phyloP scores from a whole-genome alignment of 2,329 filamentous ascomycete species.

The Xylariaceae sp. region DNA sequence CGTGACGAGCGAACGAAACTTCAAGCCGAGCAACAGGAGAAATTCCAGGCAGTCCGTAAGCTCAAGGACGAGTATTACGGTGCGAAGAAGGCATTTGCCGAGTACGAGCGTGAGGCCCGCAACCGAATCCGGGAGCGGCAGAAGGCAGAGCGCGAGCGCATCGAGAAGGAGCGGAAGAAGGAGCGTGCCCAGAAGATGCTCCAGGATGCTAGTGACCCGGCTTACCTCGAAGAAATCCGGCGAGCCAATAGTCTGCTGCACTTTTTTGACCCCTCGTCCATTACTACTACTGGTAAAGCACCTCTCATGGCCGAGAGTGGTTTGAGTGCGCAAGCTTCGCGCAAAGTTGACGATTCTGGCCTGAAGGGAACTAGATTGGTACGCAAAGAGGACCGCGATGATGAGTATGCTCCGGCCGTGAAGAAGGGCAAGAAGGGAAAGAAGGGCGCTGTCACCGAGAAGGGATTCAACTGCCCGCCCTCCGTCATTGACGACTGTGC shows the following conservation, averaged over 20 bases:
- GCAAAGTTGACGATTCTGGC: constrained; percentile 81
- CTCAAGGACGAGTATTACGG: constrained; percentile 88
- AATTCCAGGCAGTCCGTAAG: constrained; percentile 78
- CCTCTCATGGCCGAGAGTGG: constrained; percentile 67
- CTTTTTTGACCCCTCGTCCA: constrained; percentile 81
- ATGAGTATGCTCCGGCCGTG: constrained; percentile 79
- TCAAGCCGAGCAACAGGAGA: constrained; percentile 83
- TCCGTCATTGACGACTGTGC: constrained; percentile 89
- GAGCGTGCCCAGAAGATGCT: constrained; percentile 76
- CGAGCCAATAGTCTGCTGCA: constrained; percentile 84
- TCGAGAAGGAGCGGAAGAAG: constrained; percentile 72
- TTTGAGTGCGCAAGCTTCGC: constrained; percentile 76
- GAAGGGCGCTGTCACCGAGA: constrained; percentile 63
- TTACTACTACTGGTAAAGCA: constrained; percentile 65
- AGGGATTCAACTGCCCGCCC: constrained; percentile 80
- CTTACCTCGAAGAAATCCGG: constrained; percentile 91
- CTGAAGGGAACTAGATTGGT: constrained; percentile 84
- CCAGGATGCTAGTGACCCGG: constrained; percentile 79
- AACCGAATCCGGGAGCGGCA: constrained; percentile 76
- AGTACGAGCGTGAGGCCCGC: constrained; percentile 82
- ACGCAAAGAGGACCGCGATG: constrained; percentile 85
- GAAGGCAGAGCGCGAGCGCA: constrained; percentile 77
- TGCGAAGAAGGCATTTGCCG: constrained; percentile 77
- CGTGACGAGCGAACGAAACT: constrained; percentile 85
- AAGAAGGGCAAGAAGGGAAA: constrained; percentile 90